Evolutionary conservation across 257 asterid species (phyloP), one percentile per base, ranked within the genome.

Genomic region (Ophiorrhiza pumila): DNA sequence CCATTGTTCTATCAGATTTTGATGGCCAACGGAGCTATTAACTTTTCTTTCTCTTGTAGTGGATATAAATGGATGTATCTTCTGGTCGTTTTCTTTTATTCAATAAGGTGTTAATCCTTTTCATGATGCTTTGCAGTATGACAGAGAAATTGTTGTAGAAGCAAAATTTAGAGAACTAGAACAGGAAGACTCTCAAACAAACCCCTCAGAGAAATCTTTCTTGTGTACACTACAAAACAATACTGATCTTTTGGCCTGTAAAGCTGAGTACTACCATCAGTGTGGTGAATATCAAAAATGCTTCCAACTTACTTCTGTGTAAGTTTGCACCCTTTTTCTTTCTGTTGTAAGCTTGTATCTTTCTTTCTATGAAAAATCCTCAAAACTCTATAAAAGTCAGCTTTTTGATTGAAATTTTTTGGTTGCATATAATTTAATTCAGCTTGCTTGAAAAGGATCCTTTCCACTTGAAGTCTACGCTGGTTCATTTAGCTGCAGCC

Each of bases 371-470:
- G 20, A 20, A 39, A 49, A 32, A 50, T n/a, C 60, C 64, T 69
- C 60, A 60, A 65, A 49, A 25, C 13, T 10, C 68, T 79, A 27
- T 57, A 46, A 2, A 18, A 42, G 22, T 34, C 45, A 29, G 7
- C 47, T 61, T n/a, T 37, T 60, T 62, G 64, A 67, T 65, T 46
- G 62, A 71, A 27, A 52, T 73, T 69, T 71, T 76, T 75, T 70
- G 67, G 63, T 73, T 78, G 67, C 71, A 58, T 70, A 32, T 81
- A 76, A 69, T 77, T 72, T 58, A 66, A 83, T 83, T 69, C 91
- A 95, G 99, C 81, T 87, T 95, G 88, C 98, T 95, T 3, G 99
- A 95, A 84, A 95, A 92, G 85, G 99, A 95, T 78, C 99, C 99
- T 39, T 95, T 95, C 85, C 99, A 95, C 88, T 81, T 90, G 71